These are phyloP conservation scores for Penicillium sp. DNA, from an alignment of 2,329 filamentous ascomycete species.

Conservation along the genomic window DNA sequence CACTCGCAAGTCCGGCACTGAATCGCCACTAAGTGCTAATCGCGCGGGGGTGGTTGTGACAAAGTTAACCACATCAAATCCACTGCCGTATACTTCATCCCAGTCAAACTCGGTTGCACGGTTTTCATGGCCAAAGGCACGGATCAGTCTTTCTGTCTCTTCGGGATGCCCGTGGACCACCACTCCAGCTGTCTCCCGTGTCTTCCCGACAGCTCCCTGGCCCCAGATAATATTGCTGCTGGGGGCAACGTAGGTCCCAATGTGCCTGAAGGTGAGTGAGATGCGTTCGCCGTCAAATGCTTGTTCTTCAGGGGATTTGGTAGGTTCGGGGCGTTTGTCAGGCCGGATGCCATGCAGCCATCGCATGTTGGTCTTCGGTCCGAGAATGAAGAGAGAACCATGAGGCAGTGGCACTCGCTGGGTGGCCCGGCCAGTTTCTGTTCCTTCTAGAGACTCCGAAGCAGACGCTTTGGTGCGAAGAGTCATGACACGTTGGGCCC, in stretches of 20 bases:
- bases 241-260: slow-evolving; percentile 75
- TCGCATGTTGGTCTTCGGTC: slow-evolving; percentile 72
- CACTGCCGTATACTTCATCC: slow-evolving; percentile 69
- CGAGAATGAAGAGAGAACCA: slow-evolving; percentile 83
- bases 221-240: slow-evolving; percentile 77
- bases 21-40: slow-evolving; percentile 33
- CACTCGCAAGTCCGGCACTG: slow-evolving; percentile 39
- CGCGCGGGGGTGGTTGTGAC: slow-evolving; percentile 36
- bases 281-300: slow-evolving; percentile 76
- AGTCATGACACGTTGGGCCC: slow-evolving; percentile 84
- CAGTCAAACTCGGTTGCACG: slow-evolving; percentile 68
- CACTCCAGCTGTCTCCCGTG: slow-evolving; percentile 54
- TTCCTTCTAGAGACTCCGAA: slow-evolving; percentile 23
- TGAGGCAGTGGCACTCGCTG: slow-evolving; percentile 75
- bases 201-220: slow-evolving; percentile 76
- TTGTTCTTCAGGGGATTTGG: slow-evolving; percentile 68
- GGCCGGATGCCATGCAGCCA: slow-evolving; percentile 92
- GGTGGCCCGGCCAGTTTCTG: slow-evolving; percentile 51
- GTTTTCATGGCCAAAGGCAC: slow-evolving; percentile 83
- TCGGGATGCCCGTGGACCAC: slow-evolving; percentile 68
- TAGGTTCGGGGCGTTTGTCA: slow-evolving; percentile 69
- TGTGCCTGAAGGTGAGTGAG: slow-evolving; percentile 84
- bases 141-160: slow-evolving; percentile 64
- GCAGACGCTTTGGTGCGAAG: slow-evolving; percentile 66
- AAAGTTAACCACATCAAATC: slow-evolving; percentile 71